Evolutionary conservation across 179 eudicot genomes (phyloP), one percentile per base, ranked within the genome.

Genomic region (Beta corolliflora): DNA sequence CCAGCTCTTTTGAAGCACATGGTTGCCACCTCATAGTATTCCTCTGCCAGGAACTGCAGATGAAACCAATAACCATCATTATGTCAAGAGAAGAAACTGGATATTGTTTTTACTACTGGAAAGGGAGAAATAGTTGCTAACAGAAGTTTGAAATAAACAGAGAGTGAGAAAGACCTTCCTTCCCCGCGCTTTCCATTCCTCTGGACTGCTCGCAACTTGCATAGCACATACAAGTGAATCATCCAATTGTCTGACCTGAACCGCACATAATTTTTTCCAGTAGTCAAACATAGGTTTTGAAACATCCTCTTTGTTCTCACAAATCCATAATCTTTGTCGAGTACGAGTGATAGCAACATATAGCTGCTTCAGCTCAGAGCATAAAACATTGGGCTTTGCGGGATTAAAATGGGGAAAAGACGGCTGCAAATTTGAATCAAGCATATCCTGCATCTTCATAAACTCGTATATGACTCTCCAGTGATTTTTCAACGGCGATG

Each of bases 311-410:
- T 60, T 70, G 61, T 88, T 92, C 77, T 93, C 97, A 80, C 94
- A 92, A 21, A 93, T 86, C 97, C 95, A 93, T 70, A 93, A 77
- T 83, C 97, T 88, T 83, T 93, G 95, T 80, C 91, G 87, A 2
- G 95, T 92, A 15, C 97, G 93, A 71, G 97, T 93, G n/a, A 93
- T 89, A 23, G 95, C 97, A 77, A 93, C 95, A 77, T 93, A 93
- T 25, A 93, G 55, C 73, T 93, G 97, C 79, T 93, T 93, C 80
- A 93, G 87, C 81, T 93, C 93, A 79, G 93, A 91, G 83, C 95
- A 93, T 79, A 93, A 44, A 71, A 91, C 73, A 76, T 82, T 86
- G 80, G 91, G 95, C 56, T 76, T 93, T 77, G 84, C 78, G 71
- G 78, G 55, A 18, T 69, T 67, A 77, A 93, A 93, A 48, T 71